Conservation (phyloP, 768 basidiomycete genomes). For the Boletus rufocinnamomeus region DNA sequence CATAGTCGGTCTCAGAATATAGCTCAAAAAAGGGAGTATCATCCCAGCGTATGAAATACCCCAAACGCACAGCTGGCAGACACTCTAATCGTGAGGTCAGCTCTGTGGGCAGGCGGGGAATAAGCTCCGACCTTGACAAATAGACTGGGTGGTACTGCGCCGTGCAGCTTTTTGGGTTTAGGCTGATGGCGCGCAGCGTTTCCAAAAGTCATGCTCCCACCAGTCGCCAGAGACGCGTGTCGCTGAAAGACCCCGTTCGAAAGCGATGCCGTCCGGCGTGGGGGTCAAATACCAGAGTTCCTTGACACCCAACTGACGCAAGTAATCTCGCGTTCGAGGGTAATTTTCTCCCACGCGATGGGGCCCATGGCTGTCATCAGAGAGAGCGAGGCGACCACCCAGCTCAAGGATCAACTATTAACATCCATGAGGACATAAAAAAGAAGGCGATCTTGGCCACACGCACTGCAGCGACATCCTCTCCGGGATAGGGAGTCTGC, state of each 20-base stretch:
- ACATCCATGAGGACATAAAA: conserved; percentile 14
- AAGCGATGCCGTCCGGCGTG: conserved; percentile 32
- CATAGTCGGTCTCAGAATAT: conserved; percentile 8
- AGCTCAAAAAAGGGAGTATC: conserved; percentile 1
- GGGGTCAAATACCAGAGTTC: conserved; percentile 65
- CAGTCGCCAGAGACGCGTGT: conserved; percentile 52
- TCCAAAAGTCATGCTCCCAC: conserved; percentile 66
- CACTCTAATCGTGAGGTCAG: conserved; percentile 14
- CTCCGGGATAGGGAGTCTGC: conserved; percentile 79
- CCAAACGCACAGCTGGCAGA: conserved; percentile 14
- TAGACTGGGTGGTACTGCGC: conserved; percentile 4
- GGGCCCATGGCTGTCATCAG: conserved; percentile 95
- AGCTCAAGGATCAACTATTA: conserved; percentile 66
- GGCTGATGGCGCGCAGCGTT: conserved; percentile 15
- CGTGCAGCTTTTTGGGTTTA: conserved; percentile 18
- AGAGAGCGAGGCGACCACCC: conserved; percentile 79
- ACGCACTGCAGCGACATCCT: conserved; percentile 73
- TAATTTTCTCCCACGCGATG: conserved; percentile 90
- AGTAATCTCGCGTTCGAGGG: conserved; percentile 60
- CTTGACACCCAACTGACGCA: conserved; percentile 56
- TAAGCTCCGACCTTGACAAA: conserved; percentile 26
- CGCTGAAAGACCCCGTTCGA: conserved; percentile 39
- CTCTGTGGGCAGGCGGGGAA: conserved; percentile 17
- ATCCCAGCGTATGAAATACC: conserved; percentile 21
- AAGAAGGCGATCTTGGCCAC: conserved; percentile 19